phyloP scores from a whole-genome alignment of 139 green algal species.

The Chlamydomonas eustigma region DNA sequence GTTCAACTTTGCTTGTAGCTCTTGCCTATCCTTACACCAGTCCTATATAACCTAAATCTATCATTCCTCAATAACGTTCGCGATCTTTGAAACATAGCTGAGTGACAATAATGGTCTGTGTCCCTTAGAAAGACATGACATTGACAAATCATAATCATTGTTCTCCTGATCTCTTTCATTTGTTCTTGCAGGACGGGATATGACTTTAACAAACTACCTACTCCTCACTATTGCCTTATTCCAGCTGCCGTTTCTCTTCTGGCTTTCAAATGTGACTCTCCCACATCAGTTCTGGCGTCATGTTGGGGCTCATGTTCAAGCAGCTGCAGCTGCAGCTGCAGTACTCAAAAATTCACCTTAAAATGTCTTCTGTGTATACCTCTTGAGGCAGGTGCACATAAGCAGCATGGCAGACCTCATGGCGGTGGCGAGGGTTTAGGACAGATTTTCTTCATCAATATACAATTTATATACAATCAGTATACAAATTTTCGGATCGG shows the following conservation, averaged over 20 bases:
- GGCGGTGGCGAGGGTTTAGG: too few relatives aligned
- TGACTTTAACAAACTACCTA: slow-evolving; percentile 80
- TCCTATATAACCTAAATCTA: not conserved
- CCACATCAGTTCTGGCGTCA: not conserved
- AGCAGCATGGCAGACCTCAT: too few relatives aligned
- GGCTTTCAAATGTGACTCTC: slow-evolving; percentile 33
- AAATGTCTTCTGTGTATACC: too few relatives aligned
- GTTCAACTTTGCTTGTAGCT: too few relatives aligned
- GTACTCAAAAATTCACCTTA: too few relatives aligned
- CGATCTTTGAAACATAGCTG: not conserved
- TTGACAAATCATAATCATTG: too few relatives aligned
- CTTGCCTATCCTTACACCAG: too few relatives aligned
- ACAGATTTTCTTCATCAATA: too few relatives aligned
- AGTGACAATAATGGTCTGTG: not conserved
- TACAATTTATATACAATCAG: too few relatives aligned
- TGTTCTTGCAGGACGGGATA: slow-evolving; percentile 58
- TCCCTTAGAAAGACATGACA: not conserved
- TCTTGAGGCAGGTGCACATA: too few relatives aligned
- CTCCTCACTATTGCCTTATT: slow-evolving; percentile 72
- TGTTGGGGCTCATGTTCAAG: not conserved
- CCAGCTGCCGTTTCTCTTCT: slow-evolving; percentile 79
- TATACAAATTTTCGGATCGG: too few relatives aligned
- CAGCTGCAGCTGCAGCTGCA: not conserved
- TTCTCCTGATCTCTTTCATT: too few relatives aligned
- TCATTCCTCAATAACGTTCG: not conserved